These are phyloP conservation scores for Salix caprea DNA, from an alignment of 345 rosid species.

Conservation along the genomic window DNA sequence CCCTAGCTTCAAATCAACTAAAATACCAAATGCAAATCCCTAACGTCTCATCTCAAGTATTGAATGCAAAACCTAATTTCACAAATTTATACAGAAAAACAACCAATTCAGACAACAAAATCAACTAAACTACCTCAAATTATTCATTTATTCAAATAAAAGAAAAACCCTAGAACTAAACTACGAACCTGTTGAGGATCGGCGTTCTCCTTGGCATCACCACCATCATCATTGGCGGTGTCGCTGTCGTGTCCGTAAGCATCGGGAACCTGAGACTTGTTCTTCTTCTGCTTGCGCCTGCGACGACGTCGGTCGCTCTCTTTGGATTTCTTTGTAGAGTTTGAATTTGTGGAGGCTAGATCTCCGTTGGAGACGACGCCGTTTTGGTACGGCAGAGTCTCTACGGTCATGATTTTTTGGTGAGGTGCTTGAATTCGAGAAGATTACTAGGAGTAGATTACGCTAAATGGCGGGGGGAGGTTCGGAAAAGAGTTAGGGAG, in stretches of 20 bases:
- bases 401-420: slow-evolving; percentile 43
- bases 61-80: neutral
- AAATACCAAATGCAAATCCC: neutral
- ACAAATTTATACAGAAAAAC: neutral
- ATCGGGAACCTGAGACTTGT: slow-evolving; percentile 23
- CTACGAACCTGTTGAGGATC: slow-evolving; percentile 43
- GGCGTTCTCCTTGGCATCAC: slow-evolving; percentile 42
- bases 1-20: neutral
- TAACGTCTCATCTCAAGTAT: neutral
- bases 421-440: neutral
- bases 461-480: neutral
- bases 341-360: slow-evolving; percentile 28
- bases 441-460: neutral
- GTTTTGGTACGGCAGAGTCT: slow-evolving; percentile 39
- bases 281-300: slow-evolving; percentile 98
- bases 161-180: neutral
- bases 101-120: neutral
- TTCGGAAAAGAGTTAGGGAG: neutral
- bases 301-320: slow-evolving; percentile 95
- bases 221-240: slow-evolving; percentile 33
- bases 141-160: neutral
- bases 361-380: slow-evolving; percentile 51
- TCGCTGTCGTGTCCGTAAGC: slow-evolving; percentile 26
- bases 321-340: slow-evolving; percentile 47
- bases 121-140: neutral